These are phyloP conservation scores for Trichoderma hamatum DNA, from an alignment of 2,329 filamentous ascomycete genomes.

Conservation along the genomic window DNA sequence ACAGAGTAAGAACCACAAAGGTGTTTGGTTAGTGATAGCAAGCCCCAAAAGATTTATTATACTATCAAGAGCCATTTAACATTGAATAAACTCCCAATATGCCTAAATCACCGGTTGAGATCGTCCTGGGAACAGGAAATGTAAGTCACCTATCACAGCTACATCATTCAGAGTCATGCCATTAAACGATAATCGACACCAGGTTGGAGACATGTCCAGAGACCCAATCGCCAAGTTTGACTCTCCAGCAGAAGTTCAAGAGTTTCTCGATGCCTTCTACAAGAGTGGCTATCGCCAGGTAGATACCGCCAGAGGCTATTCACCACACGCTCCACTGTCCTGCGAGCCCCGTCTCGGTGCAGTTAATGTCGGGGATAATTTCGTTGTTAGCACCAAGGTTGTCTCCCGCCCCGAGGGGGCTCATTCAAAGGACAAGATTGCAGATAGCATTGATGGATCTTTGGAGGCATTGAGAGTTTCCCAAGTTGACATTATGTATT, in stretches of 20 bases:
- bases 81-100: not conserved
- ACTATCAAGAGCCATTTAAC: not conserved
- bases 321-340: slow-evolving; percentile 30
- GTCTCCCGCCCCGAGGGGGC: slow-evolving; percentile 31
- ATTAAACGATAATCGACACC: not conserved
- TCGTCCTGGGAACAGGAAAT: slow-evolving; percentile 15
- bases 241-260: slow-evolving; percentile 34
- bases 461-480: slow-evolving; percentile 35
- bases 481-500: slow-evolving; percentile 13
- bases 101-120: slow-evolving; percentile 19
- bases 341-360: slow-evolving; percentile 40
- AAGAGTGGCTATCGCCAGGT: slow-evolving; percentile 17
- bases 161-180: not conserved
- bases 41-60: not conserved
- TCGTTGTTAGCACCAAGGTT: slow-evolving; percentile 44
- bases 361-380: slow-evolving; percentile 34
- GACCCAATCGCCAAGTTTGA: slow-evolving; percentile 34
- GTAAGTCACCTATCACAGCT: not conserved
- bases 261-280: slow-evolving; percentile 14
- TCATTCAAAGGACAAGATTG: slow-evolving; percentile 38
- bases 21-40: not conserved
- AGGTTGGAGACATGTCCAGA: slow-evolving; percentile 33
- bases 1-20: not conserved
- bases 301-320: slow-evolving; percentile 20
- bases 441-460: slow-evolving; percentile 38